Conservation (phyloP, 192 early-diverging fungal genomes). For the Backusella australiensis region DNA sequence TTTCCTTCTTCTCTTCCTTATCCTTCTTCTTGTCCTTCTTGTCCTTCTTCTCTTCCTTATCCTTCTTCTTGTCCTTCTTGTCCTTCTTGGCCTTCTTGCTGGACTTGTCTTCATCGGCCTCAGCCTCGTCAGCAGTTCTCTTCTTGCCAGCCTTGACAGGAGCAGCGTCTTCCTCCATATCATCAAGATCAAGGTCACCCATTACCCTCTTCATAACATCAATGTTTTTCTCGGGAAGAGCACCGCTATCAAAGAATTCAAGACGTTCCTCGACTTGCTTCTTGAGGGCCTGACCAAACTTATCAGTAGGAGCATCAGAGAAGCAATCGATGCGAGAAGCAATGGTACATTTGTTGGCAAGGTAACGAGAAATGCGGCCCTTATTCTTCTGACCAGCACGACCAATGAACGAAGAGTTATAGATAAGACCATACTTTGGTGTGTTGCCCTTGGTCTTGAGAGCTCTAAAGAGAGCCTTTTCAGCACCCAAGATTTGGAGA, state of each 20-base stretch:
- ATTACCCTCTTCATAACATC: slow-evolving; percentile 93
- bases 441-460: slow-evolving; percentile 96
- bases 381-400: slow-evolving; percentile 97
- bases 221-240: slow-evolving; percentile 87
- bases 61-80: slow-evolving; percentile 59
- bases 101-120: slow-evolving; percentile 54
- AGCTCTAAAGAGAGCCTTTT: slow-evolving; percentile 97
- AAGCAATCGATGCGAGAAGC: slow-evolving; percentile 97
- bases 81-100: slow-evolving; percentile 50
- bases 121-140: slow-evolving; percentile 62
- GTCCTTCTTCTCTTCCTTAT: slow-evolving; percentile 55
- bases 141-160: slow-evolving; percentile 39
- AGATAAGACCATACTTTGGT: slow-evolving; percentile 97
- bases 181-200: slow-evolving; percentile 53
- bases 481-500: slow-evolving; percentile 97
- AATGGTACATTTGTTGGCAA: slow-evolving; percentile 98
- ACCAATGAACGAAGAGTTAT: slow-evolving; percentile 94
- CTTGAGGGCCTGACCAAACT: slow-evolving; percentile 90
- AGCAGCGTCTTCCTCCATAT: slow-evolving; percentile 17
- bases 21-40: slow-evolving; percentile 61
- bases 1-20: slow-evolving; percentile 45
- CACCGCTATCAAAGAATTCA: slow-evolving; percentile 89
- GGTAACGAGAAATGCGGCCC: slow-evolving; percentile 94
- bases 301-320: slow-evolving; percentile 77
- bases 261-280: slow-evolving; percentile 96